Conservation (phyloP, 306 rosid genomes). For the Trifolium repens region DNA sequence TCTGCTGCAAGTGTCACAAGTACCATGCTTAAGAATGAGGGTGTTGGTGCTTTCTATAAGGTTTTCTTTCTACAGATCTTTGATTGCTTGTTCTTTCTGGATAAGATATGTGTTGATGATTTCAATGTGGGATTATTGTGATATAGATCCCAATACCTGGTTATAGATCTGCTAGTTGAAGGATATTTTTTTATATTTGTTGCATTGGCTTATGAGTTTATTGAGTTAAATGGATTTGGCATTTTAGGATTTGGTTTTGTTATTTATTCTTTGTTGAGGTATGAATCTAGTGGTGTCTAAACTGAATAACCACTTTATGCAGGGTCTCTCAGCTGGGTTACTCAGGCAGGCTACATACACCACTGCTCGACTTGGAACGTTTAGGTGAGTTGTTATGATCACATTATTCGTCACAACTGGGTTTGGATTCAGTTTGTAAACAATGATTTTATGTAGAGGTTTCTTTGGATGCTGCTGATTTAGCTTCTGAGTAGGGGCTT, state of each 20-base stretch:
- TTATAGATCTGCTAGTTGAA: slow-evolving; percentile 39
- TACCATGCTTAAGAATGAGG: slow-evolving; percentile 89
- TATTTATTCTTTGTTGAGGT: slow-evolving; percentile 2
- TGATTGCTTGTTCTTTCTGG: slow-evolving; percentile 19
- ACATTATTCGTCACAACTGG: background rate
- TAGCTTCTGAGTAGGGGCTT: background rate
- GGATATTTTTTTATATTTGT: background rate
- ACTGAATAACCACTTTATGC: slow-evolving; percentile 39
- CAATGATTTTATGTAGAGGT: background rate
- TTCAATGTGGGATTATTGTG: slow-evolving; percentile 21
- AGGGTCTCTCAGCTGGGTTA: slow-evolving; percentile 97
- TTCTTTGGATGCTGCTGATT: background rate
- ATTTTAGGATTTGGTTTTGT: slow-evolving; percentile 9
- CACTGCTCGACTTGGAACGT: slow-evolving; percentile 96
- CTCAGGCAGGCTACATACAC: slow-evolving; percentile 99
- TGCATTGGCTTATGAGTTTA: slow-evolving; percentile 8
- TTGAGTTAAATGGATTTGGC: slow-evolving; percentile 1
- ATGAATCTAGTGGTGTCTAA: slow-evolving; percentile 37
- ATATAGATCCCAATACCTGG: slow-evolving; percentile 3
- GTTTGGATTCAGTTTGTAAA: background rate
- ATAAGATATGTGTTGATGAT: slow-evolving; percentile 10
- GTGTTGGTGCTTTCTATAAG: slow-evolving; percentile 85
- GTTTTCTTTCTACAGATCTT: slow-evolving; percentile 48
- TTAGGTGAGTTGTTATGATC: slow-evolving; percentile 61
- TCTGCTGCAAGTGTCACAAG: slow-evolving; percentile 74